phyloP scores from a whole-genome alignment of 225 moss, liverwort and hornwort species.

The Physcomitrium patens region DNA sequence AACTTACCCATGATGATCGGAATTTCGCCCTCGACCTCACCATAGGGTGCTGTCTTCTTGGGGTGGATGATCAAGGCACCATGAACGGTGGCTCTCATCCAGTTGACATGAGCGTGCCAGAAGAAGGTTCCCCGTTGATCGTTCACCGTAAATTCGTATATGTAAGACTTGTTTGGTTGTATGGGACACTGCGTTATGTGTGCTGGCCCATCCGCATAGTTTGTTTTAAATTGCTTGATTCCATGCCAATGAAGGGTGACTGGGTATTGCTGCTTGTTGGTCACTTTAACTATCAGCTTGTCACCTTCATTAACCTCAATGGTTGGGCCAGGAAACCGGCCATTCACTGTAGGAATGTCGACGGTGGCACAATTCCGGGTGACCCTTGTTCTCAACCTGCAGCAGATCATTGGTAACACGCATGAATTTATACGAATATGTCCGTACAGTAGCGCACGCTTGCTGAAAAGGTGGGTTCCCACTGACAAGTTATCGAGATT shows the following conservation, averaged over 20 bases:
- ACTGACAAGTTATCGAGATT: too few species aligned
- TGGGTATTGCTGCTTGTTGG: constrained; percentile 35
- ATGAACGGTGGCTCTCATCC: constrained; percentile 56
- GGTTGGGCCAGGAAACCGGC: constrained; percentile 36
- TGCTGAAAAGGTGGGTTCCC: too few species aligned
- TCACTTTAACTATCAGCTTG: constrained; percentile 31
- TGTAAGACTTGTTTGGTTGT: constrained; percentile 17
- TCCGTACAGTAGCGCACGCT: too few species aligned
- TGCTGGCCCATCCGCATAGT: constrained; percentile 57
- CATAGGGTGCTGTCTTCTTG: background rate
- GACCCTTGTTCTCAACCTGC: constrained; percentile 27
- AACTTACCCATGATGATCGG: constrained; percentile 37
- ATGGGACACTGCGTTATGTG: constrained; percentile 63
- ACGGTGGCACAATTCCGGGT: constrained; percentile 31
- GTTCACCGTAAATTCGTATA: constrained; percentile 34
- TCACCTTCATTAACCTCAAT: constrained; percentile 40
- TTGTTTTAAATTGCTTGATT: constrained; percentile 29
- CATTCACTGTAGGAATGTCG: constrained; percentile 44
- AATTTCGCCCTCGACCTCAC: constrained; percentile 26
- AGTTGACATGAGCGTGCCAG: constrained; percentile 55
- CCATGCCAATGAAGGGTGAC: constrained; percentile 64
- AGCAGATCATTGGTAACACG: background rate
- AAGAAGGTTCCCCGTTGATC: constrained; percentile 50
- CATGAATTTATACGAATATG: too few species aligned
- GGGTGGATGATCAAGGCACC: constrained; percentile 56